Evolutionary conservation across 1,139 yeast species (phyloP), one percentile per base, ranked within the genome.

Genomic region (Candida tropicalis): DNA sequence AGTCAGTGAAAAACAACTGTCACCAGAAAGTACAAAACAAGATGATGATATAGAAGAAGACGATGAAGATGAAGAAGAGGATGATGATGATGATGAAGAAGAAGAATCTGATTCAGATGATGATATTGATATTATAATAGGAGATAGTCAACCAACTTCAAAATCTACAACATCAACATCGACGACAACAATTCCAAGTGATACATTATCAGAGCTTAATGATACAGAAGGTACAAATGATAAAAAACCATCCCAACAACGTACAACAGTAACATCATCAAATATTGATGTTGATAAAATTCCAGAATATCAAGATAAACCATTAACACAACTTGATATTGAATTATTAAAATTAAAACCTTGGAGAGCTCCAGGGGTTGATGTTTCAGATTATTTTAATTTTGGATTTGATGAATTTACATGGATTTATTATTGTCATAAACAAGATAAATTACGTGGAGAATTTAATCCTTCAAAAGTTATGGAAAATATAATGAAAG

Each of bases 301-400:
- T 13, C 97, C 95, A 0, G 82, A 81, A 48, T 80, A 77, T 51
- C 87, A 91, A 44, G 98, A 96, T 4, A 78, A 81, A 53, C 96
- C 96, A 3, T 71, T 95, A 41, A 87, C 96, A 0, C 84, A 86
- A 53, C 74, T 91, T n/a, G 86, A 88, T 51, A 74, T 91, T 15
- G 95, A 87, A 50, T 85, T 83, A 40, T 69, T 91, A 38, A 90
- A 88, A 52, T 95, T 89, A 51, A 95, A 95, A 66, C 99, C 99
- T 2, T 93, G 99, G 99, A 78, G 99, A 58, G 84, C 87, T 52
- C 98, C 98, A 0, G 97, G 97, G 40, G 96, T 97, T 3, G 97
- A 93, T 63, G 71, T 88, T 35, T 81, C 96, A 2, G 99, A 93
- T 63, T 93, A 90, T 62, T 93, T 93, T 72, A 93, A 93, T 65